Percentiles rank a stretch among this genome's conserved stretches.
Evolutionary conservation across 202 grass and related monocot species (phyloP).

Genomic region (Hordeum pubiflorum): DNA sequence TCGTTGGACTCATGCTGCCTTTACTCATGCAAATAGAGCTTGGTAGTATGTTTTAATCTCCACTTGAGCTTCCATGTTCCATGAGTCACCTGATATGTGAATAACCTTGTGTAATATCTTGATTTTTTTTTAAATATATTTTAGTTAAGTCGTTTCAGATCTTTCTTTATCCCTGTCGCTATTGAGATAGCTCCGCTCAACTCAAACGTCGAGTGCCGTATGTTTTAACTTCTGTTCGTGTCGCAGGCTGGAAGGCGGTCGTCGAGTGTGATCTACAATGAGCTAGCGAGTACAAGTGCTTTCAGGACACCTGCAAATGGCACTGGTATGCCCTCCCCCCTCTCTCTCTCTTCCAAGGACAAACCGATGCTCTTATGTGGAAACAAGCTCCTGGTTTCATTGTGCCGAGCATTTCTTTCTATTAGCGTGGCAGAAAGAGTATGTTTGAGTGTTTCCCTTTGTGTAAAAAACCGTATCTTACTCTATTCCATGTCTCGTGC

Average conservation of each 20-base stretch:
- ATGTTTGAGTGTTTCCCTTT: neutral
- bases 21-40: conserved; percentile 68
- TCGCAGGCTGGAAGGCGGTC: conserved; percentile 24
- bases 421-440: neutral
- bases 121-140: too few species aligned
- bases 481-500: neutral
- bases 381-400: neutral
- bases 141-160: too few species aligned
- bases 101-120: neutral
- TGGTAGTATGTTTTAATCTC: conserved; percentile 50
- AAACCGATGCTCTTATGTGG: neutral
- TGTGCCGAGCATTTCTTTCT: neutral
- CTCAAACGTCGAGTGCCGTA: neutral
- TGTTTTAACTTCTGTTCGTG: neutral
- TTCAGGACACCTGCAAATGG: neutral
- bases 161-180: neutral
- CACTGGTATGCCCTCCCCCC: neutral
- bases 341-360: neutral
- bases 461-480: neutral
- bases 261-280: conserved; percentile 1
- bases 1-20: conserved; percentile 87
- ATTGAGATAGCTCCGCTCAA: neutral
- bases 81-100: neutral
- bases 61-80: conserved; percentile 20
- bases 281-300: conserved; percentile 5